Conservation (phyloP, 2,329 filamentous ascomycete genomes). For the Stylonectria norvegica region DNA sequence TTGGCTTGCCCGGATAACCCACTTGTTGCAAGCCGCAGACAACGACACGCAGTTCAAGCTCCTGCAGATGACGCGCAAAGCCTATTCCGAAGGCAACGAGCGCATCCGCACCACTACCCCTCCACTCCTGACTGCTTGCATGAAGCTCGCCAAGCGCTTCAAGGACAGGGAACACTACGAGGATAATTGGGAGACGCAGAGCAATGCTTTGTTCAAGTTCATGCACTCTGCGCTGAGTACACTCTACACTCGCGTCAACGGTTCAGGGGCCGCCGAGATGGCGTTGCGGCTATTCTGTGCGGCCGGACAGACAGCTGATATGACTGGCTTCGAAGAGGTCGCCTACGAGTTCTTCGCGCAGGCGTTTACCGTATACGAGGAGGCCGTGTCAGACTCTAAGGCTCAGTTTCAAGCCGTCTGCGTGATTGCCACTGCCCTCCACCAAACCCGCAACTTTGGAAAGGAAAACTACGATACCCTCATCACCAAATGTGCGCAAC, state of each 20-base stretch:
- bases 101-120: slow-evolving; percentile 94
- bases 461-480: slow-evolving; percentile 98
- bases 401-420: slow-evolving; percentile 98
- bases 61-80: slow-evolving; percentile 80
- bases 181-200: slow-evolving; percentile 61
- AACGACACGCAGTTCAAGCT: slow-evolving; percentile 95
- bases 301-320: slow-evolving; percentile 88
- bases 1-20: slow-evolving; percentile 89
- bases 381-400: slow-evolving; percentile 90
- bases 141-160: slow-evolving; percentile 84
- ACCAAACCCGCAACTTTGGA: slow-evolving; percentile 84
- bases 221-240: slow-evolving; percentile 85
- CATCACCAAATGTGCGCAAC: slow-evolving; percentile 95
- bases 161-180: slow-evolving; percentile 85
- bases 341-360: slow-evolving; percentile 98
- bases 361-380: slow-evolving; percentile 96
- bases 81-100: slow-evolving; percentile 88
- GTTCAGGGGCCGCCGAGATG: slow-evolving; percentile 76
- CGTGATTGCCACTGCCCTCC: slow-evolving; percentile 83
- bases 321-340: slow-evolving; percentile 89
- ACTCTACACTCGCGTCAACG: slow-evolving; percentile 80
- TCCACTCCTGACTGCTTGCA: slow-evolving; percentile 80
- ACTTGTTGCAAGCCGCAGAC: slow-evolving; percentile 76
- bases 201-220: slow-evolving; percentile 87
- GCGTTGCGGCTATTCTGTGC: slow-evolving; percentile 85